Evolutionary conservation across 208 protist species (phyloP), one percentile per base, ranked within the genome.

Genomic region (Crithidia brevicula): DNA sequence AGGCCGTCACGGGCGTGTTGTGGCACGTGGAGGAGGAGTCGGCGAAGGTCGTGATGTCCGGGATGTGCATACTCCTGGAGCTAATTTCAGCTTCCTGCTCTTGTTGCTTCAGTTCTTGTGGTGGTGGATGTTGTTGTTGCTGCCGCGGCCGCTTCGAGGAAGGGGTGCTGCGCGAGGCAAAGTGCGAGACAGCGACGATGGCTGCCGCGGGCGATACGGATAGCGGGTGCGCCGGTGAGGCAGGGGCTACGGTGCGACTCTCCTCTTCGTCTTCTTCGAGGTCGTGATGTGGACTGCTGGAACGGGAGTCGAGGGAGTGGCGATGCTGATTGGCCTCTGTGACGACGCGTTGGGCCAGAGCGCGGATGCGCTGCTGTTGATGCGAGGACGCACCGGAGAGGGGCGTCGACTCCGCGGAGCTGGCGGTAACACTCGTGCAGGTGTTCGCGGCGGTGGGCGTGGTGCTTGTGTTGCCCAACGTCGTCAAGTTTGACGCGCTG

Each of bases 31-130:
- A 22, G 34, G 61, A 67, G 40, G 59, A 25, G 43, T 74, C 60
- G 3, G 43, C 52, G 31, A 74, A 74, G n/a, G 59, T 67, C 43
- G 51, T 62, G 51, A 40, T 57, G 40, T 74, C 52, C 9, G 68
- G 68, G 18, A 74, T 74, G 52, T 63, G 60, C 68, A 74, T 74
- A 18, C 25, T 25, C 28, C 18, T n/a, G n/a, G n/a, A n/a, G n/a
- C n/a, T n/a, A n/a, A n/a, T n/a, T n/a, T n/a, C n/a, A n/a, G n/a
- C n/a, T n/a, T n/a, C n/a, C n/a, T n/a, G n/a, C 42, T 46, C 45
- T 33, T 20, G 38, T 20, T 16, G 23, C 36, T 16, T 38, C 40
- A n/a, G 15, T 20, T n/a, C 34, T 60, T 38, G n/a, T 49, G 49
- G 13, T 18, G 42, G 20, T 57, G 20, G 38, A 13, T 47, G 38